Evolutionary conservation across 116 monocot species (phyloP), one percentile per base, ranked within the genome.

Genomic region (Phalaenopsis hybrid): DNA sequence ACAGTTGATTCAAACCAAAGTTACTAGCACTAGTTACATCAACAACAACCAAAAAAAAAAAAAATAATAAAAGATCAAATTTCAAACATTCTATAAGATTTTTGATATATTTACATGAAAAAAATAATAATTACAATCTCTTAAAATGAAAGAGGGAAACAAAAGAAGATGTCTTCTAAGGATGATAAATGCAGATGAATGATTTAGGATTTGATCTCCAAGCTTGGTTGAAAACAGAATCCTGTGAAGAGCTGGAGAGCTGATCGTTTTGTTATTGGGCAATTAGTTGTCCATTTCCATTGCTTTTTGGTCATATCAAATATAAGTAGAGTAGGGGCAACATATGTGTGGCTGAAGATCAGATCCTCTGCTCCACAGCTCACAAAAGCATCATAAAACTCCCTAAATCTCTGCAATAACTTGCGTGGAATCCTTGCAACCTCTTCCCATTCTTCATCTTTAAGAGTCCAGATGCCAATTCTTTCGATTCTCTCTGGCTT

Each of bases 191-290:
- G 17, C 59, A 59, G 16, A 59, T n/a, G 18, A 17, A 59, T 48
- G 17, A n/a, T 74, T 92, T 78, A 95, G 72, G 87, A 81, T 21
- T 65, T 51, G 15, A 86, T 83, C 77, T 91, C 91, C 72, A 91
- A 87, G 73, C 90, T 86, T 10, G 95, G 95, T 70, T 93, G 88
- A 67, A 95, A 95, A 81, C 90, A 91, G 83, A 95, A 95, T n/a
- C 93, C 95, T 25, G 88, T 87, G 83, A 93, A 95, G 43, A 93
- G 89, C 87, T 95, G 90, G 37, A 95, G 93, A 65, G 95, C 88
- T 82, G 88, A 95, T 44, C 90, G 81, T 83, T 95, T 95, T 18
- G 81, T 86, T 16, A 90, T 87, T 31, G 93, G 95, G 76, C 95
- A 93, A 78, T 85, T 89, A 2, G 76, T 83, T 0, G 93, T 86